phyloP scores from a whole-genome alignment of 176 grass and related monocot species.

The Secale cereale region DNA sequence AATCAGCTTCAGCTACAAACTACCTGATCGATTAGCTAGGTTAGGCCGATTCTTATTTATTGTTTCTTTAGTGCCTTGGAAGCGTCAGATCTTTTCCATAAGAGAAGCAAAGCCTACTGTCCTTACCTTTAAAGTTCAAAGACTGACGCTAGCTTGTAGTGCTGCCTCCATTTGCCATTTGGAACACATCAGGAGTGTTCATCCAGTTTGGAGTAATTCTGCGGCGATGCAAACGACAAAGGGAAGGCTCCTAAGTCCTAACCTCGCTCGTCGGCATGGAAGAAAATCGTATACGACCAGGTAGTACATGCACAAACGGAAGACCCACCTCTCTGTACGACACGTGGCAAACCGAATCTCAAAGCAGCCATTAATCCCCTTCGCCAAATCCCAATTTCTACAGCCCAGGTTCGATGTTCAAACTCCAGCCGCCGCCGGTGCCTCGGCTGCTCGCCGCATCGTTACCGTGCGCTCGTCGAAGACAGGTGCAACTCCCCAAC shows the following conservation, averaged over 20 bases:
- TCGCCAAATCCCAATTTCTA: no score
- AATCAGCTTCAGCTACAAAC: background rate
- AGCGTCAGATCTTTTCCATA: slow-evolving; percentile 1
- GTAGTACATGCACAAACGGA: no score
- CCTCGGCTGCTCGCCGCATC: no score
- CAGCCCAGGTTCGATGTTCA: no score
- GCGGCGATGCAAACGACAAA: slow-evolving; percentile 36
- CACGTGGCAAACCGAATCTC: no score
- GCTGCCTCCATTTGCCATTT: slow-evolving; percentile 34
- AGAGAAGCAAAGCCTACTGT: slow-evolving; percentile 37
- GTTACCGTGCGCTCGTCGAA: no score
- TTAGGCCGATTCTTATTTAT: background rate
- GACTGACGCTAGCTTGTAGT: slow-evolving; percentile 1
- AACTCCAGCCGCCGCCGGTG: no score
- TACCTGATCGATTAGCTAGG: background rate
- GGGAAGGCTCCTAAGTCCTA: slow-evolving; percentile 41
- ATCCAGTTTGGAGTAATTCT: slow-evolving; percentile 40
- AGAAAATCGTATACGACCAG: no score
- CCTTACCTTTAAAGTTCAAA: slow-evolving; percentile 36
- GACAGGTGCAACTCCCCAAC: no score
- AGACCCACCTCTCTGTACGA: no score
- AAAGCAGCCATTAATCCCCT: no score
- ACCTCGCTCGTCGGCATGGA: slow-evolving; percentile 33
- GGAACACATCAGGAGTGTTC: slow-evolving; percentile 25
- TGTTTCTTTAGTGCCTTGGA: slow-evolving; percentile 23